phyloP scores from a whole-genome alignment of 148 eudicot genomes.

The Heliamphora exappendiculata region DNA sequence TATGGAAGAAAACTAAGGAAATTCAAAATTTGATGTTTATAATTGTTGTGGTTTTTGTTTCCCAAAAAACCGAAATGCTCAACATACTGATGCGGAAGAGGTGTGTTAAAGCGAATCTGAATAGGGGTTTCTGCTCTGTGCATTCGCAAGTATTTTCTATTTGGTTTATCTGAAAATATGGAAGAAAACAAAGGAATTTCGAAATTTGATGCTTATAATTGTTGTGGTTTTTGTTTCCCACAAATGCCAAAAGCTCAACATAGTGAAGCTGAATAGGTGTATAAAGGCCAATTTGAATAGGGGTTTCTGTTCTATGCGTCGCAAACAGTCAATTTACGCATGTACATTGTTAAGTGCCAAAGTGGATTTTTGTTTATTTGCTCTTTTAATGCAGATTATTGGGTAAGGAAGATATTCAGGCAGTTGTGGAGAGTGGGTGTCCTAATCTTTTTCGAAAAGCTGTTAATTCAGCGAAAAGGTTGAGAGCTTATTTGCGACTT shows the following conservation, averaged over 20 bases:
- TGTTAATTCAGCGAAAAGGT: conserved; percentile 83
- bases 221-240: neutral
- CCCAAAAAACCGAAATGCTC: neutral
- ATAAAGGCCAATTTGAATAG: neutral
- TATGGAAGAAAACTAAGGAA: neutral
- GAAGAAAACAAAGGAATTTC: neutral
- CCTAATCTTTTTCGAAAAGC: conserved; percentile 73
- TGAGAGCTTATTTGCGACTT: conserved; percentile 55
- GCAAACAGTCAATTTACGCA: neutral
- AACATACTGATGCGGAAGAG: neutral
- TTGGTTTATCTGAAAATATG: neutral
- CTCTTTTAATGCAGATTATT: conserved; percentile 41
- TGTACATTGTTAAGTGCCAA: neutral
- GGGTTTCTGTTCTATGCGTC: neutral
- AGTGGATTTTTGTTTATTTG: neutral
- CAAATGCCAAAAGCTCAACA: neutral
- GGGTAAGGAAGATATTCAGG: conserved; percentile 51
- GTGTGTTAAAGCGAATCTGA: neutral
- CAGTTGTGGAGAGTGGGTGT: conserved; percentile 68
- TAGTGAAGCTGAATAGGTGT: neutral
- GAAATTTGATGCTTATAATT: neutral
- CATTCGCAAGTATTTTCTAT: neutral
- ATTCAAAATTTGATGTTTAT: neutral
- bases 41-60: neutral
- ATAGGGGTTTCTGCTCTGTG: neutral